phyloP scores from a whole-genome alignment of 116 monocot genomes.

The Trichopus zeylanicus region DNA sequence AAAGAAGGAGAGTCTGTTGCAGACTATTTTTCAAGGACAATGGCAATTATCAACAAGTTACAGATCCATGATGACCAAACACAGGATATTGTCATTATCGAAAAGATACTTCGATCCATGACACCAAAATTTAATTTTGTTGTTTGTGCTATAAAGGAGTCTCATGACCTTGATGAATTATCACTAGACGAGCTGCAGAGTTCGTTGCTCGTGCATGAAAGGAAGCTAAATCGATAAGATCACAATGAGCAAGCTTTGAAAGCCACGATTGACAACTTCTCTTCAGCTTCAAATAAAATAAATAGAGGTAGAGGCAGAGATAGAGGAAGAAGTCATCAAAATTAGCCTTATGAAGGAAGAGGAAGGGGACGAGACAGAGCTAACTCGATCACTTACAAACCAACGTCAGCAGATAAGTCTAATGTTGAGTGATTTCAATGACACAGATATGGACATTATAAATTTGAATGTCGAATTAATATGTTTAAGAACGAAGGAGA shows the following conservation, averaged over 20 bases:
- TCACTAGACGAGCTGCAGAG: background rate
- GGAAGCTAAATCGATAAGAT: background rate
- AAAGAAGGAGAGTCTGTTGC: background rate
- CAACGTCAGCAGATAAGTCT: background rate
- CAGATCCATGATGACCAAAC: background rate
- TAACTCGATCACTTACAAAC: no score
- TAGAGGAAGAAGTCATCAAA: background rate
- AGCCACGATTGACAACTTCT: background rate
- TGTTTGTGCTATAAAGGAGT: no score
- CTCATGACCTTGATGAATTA: background rate
- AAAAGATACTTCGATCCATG: slow-evolving; percentile 2
- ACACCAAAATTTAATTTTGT: slow-evolving; percentile 3
- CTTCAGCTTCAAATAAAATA: background rate
- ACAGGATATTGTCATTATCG: background rate
- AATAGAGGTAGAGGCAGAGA: background rate
- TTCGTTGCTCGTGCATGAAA: background rate
- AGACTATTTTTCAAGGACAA: slow-evolving; percentile 3
- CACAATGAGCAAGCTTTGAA: background rate
- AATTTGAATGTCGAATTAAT: background rate
- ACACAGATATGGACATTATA: background rate
- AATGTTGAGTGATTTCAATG: background rate
- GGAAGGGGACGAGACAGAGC: no score
- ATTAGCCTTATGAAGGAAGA: no score
- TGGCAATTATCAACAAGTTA: slow-evolving; percentile 3
- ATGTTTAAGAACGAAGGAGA: background rate